These are phyloP conservation scores for Tuber borchii DNA, from an alignment of 495 filamentous ascomycete genomes.

Conservation along the genomic window DNA sequence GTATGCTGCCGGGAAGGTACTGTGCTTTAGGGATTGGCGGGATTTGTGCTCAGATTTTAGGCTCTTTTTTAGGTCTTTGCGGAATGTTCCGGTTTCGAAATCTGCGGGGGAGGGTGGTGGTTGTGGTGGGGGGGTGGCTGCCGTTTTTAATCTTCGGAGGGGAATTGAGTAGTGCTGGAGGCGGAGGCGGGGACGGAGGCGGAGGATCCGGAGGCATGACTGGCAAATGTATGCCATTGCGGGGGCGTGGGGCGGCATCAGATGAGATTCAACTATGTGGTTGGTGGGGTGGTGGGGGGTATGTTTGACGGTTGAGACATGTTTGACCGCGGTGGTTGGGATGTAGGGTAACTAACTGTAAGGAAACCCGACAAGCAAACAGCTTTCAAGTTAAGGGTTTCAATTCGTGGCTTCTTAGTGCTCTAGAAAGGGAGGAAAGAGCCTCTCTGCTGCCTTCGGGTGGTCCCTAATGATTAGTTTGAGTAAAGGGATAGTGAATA, in stretches of 20 bases:
- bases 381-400: not conserved
- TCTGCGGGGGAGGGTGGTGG: not conserved
- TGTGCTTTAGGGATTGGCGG: not conserved
- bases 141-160: not conserved
- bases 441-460: not conserved
- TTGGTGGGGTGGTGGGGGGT: not conserved
- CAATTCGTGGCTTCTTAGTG: not conserved
- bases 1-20: not conserved
- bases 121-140: not conserved
- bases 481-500: not conserved
- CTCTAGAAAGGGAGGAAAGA: not conserved
- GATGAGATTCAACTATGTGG: not conserved
- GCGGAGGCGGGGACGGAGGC: too few relatives aligned
- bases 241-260: not conserved
- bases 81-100: not conserved
- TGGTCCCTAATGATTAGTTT: not conserved
- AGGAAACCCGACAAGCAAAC: not conserved
- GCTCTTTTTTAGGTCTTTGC: not conserved
- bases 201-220: not conserved
- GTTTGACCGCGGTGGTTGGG: not conserved
- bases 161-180: not conserved
- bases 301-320: not conserved
- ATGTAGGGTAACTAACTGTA: not conserved
- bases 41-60: not conserved
- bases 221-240: not conserved